Evolutionary conservation across 257 asterid species (phyloP).

Genomic region (Forsythia viridissima): DNA sequence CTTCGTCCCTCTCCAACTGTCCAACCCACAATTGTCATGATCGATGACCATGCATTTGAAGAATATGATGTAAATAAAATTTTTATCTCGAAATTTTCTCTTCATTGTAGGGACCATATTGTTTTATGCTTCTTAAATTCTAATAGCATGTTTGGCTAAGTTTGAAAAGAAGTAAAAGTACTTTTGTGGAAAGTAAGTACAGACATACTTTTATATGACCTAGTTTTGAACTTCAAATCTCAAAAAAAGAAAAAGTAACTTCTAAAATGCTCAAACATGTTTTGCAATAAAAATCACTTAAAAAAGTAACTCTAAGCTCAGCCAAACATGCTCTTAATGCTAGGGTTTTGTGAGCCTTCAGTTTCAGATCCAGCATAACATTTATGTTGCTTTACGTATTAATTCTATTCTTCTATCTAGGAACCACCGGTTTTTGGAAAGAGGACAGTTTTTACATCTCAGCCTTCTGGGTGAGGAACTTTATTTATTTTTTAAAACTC

Average conservation of each 20-base stretch:
- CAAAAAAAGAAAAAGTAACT: not conserved
- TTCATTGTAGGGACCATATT: not conserved
- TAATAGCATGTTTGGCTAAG: not conserved
- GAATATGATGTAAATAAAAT: slow-evolving; percentile 64
- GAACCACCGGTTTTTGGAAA: slow-evolving; percentile 95
- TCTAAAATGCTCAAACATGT: not conserved
- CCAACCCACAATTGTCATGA: slow-evolving; percentile 58
- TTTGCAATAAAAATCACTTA: not conserved
- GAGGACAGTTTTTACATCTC: slow-evolving; percentile 73
- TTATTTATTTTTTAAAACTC: not conserved
- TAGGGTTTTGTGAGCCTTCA: slow-evolving; percentile 3
- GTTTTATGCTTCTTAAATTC: not conserved
- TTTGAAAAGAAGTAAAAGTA: not conserved
- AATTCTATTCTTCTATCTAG: slow-evolving; percentile 32
- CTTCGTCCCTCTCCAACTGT: slow-evolving; percentile 73
- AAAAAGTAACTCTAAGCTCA: not conserved
- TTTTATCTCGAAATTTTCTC: not conserved
- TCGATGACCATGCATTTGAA: slow-evolving; percentile 81
- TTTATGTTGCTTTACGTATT: not conserved
- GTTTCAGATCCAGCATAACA: not conserved
- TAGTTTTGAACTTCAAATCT: not conserved
- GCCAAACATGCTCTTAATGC: not conserved
- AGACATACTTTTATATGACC: not conserved
- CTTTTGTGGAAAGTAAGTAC: not conserved
- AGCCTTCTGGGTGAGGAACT: slow-evolving; percentile 71